A percentile compares a stretch with the other conserved stretches of the same genome.
Evolutionary conservation across 2,329 filamentous ascomycete genomes (phyloP).

Genomic region (Hortaea werneckii): DNA sequence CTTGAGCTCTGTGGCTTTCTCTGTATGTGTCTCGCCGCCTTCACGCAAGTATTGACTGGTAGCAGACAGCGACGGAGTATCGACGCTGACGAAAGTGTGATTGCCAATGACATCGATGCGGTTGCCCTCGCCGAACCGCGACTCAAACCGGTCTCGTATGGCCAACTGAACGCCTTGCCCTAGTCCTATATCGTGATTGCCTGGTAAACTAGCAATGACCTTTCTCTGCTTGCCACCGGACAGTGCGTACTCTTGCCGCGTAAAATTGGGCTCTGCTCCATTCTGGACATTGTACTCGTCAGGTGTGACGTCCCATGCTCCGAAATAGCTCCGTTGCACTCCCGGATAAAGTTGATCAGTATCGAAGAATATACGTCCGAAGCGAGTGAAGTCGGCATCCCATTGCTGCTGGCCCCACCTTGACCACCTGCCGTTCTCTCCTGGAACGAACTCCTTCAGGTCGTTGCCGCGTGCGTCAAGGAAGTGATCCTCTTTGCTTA

Average conservation of each 20-base stretch:
- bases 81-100: slow-evolving; percentile 87
- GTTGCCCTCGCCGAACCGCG: slow-evolving; percentile 87
- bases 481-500: slow-evolving; percentile 11
- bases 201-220: slow-evolving; percentile 75
- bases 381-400: slow-evolving; percentile 76
- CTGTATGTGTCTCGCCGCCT: slow-evolving; percentile 43
- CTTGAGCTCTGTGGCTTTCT: slow-evolving; percentile 14
- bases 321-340: slow-evolving; percentile 10
- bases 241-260: slow-evolving; percentile 43
- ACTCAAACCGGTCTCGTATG: slow-evolving; percentile 72
- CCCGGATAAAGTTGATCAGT: slow-evolving; percentile 23
- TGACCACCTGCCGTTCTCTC: slow-evolving; percentile 39
- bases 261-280: slow-evolving; percentile 45
- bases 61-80: slow-evolving; percentile 79
- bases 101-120: slow-evolving; percentile 86
- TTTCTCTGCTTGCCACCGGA: slow-evolving; percentile 60
- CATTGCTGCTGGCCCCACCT: slow-evolving; percentile 75
- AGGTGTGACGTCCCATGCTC: slow-evolving; percentile 12
- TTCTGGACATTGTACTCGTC: slow-evolving; percentile 16
- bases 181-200: slow-evolving; percentile 92
- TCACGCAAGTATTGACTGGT: slow-evolving; percentile 46
- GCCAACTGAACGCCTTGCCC: slow-evolving; percentile 71
- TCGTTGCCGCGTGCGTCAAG: slow-evolving; percentile 10
- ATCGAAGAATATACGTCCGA: slow-evolving; percentile 70
- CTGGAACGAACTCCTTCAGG: slow-evolving; percentile 18